Percentiles rank a stretch among this genome's conserved stretches.
Evolutionary conservation across 1,284 basidiomycete genomes (phyloP).

Genomic region (Ganoderma leucocontextum): DNA sequence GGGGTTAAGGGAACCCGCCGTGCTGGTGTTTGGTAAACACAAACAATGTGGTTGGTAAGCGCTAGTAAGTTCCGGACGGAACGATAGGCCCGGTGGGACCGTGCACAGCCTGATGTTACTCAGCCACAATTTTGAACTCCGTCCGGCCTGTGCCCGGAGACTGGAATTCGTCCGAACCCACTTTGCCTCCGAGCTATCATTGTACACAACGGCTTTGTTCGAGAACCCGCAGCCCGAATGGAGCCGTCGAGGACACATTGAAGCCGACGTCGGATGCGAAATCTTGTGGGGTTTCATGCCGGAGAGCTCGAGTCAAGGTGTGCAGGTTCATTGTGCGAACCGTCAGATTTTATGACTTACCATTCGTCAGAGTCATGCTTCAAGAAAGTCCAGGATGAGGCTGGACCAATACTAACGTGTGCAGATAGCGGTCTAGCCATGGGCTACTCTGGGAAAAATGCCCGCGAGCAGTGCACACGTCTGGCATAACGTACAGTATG

Average conservation of each 20-base stretch:
- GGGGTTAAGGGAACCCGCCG: background rate
- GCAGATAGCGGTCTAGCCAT: background rate
- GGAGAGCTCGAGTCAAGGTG: constrained; percentile 4
- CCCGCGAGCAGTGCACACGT: constrained; percentile 3
- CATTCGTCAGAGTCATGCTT: background rate
- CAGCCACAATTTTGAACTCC: constrained; percentile 1
- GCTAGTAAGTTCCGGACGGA: background rate
- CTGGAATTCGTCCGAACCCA: background rate
- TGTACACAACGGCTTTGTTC: background rate
- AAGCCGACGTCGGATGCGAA: background rate
- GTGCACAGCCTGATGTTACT: constrained; percentile 3
- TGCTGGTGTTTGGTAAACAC: constrained; percentile 8
- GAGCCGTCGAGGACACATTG: background rate
- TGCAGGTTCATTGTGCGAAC: background rate
- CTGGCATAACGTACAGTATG: background rate
- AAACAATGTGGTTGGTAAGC: background rate
- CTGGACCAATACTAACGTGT: background rate
- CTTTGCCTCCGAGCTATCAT: background rate
- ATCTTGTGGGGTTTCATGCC: background rate
- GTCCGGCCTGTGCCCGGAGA: background rate
- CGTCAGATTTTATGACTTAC: background rate
- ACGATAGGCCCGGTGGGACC: background rate
- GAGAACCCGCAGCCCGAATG: background rate
- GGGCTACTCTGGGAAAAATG: background rate
- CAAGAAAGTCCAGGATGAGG: background rate